phyloP scores from a whole-genome alignment of 345 rosid species.

The Nasturtium officinale region DNA sequence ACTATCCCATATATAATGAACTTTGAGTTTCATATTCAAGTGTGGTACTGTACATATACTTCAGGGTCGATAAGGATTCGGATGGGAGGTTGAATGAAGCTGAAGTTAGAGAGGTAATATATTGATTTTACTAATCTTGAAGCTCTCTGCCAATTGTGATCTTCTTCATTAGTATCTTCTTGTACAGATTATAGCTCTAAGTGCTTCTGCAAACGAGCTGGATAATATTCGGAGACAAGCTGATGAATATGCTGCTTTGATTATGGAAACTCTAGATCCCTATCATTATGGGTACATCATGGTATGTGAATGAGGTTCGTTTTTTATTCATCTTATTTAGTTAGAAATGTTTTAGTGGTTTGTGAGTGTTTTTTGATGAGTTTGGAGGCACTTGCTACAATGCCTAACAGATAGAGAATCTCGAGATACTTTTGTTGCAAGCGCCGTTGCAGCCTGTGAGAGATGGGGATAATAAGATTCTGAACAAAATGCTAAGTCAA shows the following conservation, averaged over 20 bases:
- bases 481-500: constrained; percentile 74
- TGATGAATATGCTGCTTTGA: constrained; percentile 77
- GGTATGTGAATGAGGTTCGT: constrained; percentile 56
- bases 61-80: constrained; percentile 79
- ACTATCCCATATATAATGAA: neutral
- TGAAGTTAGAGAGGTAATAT: constrained; percentile 64
- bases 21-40: neutral
- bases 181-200: constrained; percentile 63
- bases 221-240: constrained; percentile 63
- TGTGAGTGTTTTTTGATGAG: constrained; percentile 36
- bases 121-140: neutral
- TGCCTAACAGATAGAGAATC: constrained; percentile 56
- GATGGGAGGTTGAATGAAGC: constrained; percentile 73
- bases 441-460: constrained; percentile 49
- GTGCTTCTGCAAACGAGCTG: constrained; percentile 78
- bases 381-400: constrained; percentile 31
- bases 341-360: neutral
- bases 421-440: constrained; percentile 66
- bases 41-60: constrained; percentile 19
- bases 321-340: neutral
- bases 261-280: constrained; percentile 83
- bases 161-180: neutral
- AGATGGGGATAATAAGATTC: constrained; percentile 54
- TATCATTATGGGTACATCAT: constrained; percentile 66
- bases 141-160: constrained; percentile 19